Conservation (phyloP, 2,329 filamentous ascomycete genomes). For the Colletotrichum sansevieriae region DNA sequence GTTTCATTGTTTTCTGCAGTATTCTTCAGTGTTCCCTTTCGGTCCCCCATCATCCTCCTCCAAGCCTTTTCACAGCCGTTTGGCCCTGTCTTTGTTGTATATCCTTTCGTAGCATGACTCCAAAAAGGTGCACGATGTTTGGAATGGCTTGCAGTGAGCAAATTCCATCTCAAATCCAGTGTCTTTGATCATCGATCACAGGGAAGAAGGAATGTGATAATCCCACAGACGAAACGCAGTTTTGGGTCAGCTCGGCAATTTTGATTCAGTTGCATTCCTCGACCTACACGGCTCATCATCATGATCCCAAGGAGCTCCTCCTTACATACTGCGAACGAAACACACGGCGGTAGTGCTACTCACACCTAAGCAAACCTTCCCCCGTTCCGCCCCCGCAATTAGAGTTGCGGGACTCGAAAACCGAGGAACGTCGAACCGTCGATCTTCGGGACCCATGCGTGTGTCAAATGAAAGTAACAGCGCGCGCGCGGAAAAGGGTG, state of each 20-base stretch:
- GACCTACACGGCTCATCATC: no score
- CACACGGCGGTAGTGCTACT: no score
- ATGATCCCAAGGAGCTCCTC: no score
- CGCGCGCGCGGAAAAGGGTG: not conserved
- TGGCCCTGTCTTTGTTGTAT: not conserved
- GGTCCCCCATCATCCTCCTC: not conserved
- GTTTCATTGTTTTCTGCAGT: conserved; percentile 22
- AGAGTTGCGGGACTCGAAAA: conserved; percentile 38
- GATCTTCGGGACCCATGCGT: conserved; percentile 35
- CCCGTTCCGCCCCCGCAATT: conserved; percentile 7
- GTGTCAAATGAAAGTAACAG: conserved; percentile 26
- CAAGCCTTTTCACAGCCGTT: conserved; percentile 3
- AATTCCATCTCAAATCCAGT: not conserved
- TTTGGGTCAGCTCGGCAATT: not conserved
- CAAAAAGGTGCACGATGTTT: not conserved
- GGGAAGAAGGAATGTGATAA: not conserved
- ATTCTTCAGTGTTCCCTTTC: conserved; percentile 22
- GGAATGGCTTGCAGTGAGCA: no score
- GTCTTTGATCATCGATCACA: not conserved
- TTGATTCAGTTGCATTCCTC: not conserved
- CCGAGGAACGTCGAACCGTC: conserved; percentile 30
- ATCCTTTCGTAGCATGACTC: no score
- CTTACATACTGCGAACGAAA: no score
- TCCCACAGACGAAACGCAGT: not conserved
- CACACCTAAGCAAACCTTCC: not conserved